These are phyloP conservation scores for Rubroboletus satanas DNA, from an alignment of 768 basidiomycete genomes.

Conservation along the genomic window DNA sequence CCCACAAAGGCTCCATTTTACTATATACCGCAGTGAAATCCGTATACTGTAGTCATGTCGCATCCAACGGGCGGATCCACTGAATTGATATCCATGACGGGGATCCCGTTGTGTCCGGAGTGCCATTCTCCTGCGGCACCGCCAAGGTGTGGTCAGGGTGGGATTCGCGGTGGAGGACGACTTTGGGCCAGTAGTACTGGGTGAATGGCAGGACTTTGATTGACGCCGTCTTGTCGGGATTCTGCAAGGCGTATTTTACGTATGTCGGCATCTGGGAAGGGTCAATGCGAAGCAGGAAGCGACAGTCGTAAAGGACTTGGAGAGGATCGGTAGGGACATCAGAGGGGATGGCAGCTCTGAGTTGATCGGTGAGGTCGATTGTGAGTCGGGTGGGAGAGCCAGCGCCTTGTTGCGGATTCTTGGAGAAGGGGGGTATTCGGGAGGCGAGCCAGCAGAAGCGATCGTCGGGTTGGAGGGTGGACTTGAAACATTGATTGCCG, in stretches of 20 bases:
- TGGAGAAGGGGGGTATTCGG: constrained; percentile 48
- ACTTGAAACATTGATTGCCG: constrained; percentile 16
- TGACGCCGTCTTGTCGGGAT: constrained; percentile 22
- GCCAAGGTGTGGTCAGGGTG: constrained; percentile 25
- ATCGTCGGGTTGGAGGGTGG: constrained; percentile 16
- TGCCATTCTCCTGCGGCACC: constrained; percentile 7
- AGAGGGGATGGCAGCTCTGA: constrained; percentile 17
- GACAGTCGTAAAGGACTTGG: constrained; percentile 58
- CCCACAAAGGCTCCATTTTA: not conserved
- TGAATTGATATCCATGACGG: constrained; percentile 42
- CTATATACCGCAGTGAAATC: not conserved
- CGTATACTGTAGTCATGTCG: constrained; percentile 6
- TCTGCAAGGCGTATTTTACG: constrained; percentile 30
- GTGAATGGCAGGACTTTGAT: constrained; percentile 36
- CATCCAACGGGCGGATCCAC: constrained; percentile 41
- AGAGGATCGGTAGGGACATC: constrained; percentile 9
- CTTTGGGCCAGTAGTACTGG: constrained; percentile 47
- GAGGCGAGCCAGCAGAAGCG: constrained; percentile 58
- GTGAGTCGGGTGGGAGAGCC: constrained; percentile 29
- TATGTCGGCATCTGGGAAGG: constrained; percentile 39
- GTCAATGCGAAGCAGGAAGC: constrained; percentile 54
- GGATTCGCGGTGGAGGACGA: constrained; percentile 31
- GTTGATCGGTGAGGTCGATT: constrained; percentile 41
- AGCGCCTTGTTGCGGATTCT: constrained; percentile 26
- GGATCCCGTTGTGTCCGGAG: constrained; percentile 3